phyloP scores from a whole-genome alignment of 441 rosid genomes.

The Aleurites moluccanus region DNA sequence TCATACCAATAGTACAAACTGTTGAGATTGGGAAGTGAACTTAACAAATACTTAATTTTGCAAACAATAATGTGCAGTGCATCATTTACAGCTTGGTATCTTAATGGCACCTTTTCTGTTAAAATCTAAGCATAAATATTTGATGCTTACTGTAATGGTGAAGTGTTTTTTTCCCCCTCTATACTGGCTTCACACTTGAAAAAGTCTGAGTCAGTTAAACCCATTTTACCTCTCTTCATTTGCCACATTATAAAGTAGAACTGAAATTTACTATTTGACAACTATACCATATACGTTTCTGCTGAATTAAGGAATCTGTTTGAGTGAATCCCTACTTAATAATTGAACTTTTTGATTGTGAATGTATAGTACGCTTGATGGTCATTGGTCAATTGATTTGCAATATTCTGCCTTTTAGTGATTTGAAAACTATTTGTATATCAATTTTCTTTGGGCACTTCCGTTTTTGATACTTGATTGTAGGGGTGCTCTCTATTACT shows the following conservation, averaged over 20 bases:
- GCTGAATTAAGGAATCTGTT: background rate
- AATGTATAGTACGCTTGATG: background rate
- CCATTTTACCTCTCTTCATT: background rate
- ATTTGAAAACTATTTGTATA: background rate
- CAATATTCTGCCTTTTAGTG: background rate
- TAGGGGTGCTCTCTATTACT: background rate
- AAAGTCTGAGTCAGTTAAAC: background rate
- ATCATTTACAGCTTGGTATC: background rate
- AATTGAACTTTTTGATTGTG: constrained; percentile 1
- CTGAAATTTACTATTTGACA: background rate
- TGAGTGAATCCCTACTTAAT: background rate
- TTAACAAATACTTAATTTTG: constrained; percentile 2
- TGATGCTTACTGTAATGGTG: background rate
- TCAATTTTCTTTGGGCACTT: background rate
- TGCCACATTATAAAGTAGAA: background rate
- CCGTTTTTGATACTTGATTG: background rate
- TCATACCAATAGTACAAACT: background rate
- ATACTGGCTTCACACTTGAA: constrained; percentile 4
- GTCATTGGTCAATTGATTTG: background rate
- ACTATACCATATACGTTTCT: background rate
- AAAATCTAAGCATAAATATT: background rate
- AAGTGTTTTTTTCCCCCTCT: background rate
- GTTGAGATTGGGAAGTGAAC: constrained; percentile 14
- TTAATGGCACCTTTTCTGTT: background rate
- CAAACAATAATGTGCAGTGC: background rate